Conservation (phyloP, 2,329 filamentous ascomycete species). For the Aaosphaeria pasadenensis region DNA sequence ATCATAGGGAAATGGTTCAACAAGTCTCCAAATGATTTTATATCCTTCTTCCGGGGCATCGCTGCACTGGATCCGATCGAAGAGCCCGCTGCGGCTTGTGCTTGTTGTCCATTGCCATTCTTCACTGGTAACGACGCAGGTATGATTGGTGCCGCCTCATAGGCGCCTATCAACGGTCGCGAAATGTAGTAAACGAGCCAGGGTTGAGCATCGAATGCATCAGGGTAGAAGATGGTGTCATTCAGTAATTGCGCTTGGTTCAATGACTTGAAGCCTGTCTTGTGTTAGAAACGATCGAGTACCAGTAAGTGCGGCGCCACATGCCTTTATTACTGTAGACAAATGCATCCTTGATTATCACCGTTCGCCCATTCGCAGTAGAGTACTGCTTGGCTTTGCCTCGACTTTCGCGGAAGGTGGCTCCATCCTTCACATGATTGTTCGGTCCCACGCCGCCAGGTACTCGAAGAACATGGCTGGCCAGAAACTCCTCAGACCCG, state of each 20-base stretch:
- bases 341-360: conserved; percentile 89
- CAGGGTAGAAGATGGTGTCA: conserved; percentile 84
- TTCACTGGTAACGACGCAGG: conserved; percentile 51
- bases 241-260: conserved; percentile 84
- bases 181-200: conserved; percentile 98
- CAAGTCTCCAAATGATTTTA: conserved; percentile 86
- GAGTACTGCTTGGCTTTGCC: conserved; percentile 93
- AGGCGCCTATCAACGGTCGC: conserved; percentile 77
- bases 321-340: conserved; percentile 95
- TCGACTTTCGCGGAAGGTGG: conserved; percentile 72
- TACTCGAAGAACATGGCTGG: conserved; percentile 92
- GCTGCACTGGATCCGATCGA: conserved; percentile 31
- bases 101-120: conserved; percentile 6
- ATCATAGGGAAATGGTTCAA: conserved; percentile 93
- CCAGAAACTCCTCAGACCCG: conserved; percentile 88
- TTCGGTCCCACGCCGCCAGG: conserved; percentile 52
- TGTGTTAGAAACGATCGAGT: conserved; percentile 9
- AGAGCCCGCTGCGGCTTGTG: conserved; percentile 10
- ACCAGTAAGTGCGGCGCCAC: background rate
- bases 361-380: conserved; percentile 86
- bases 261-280: conserved; percentile 79
- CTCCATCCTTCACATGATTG: conserved; percentile 49
- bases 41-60: conserved; percentile 76
- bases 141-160: conserved; percentile 70
- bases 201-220: conserved; percentile 83